These are phyloP conservation scores for Dipteronia dyeriana DNA, from an alignment of 345 rosid genomes.

Conservation along the genomic window DNA sequence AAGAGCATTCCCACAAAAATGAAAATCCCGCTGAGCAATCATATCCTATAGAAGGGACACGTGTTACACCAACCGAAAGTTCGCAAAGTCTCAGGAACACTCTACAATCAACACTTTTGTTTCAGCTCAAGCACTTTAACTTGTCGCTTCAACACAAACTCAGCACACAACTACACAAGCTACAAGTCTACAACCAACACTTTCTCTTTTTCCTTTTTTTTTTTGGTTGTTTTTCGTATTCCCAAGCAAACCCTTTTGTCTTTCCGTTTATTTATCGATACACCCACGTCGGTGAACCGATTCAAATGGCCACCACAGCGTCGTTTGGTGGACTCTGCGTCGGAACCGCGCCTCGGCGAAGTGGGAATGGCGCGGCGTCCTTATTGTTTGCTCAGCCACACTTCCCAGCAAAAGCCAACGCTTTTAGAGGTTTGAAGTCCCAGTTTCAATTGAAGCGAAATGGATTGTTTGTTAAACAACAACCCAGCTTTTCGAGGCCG, in stretches of 20 bases:
- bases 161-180: too few species aligned
- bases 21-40: background rate
- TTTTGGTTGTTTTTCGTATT: slow-evolving; percentile 24
- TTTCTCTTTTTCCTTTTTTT: background rate
- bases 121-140: too few species aligned
- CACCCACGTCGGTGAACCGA: background rate
- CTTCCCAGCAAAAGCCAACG: slow-evolving; percentile 38
- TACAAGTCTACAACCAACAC: too few species aligned
- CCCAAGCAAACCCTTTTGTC: slow-evolving; percentile 16
- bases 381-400: slow-evolving; percentile 34
- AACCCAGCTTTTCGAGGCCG: slow-evolving; percentile 28
- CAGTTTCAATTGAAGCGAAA: slow-evolving; percentile 34
- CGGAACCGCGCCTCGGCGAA: slow-evolving; percentile 9
- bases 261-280: background rate
- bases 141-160: too few species aligned
- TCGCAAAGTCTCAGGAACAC: background rate
- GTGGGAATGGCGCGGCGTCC: slow-evolving; percentile 18
- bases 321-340: slow-evolving; percentile 36
- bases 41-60: background rate
- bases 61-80: background rate
- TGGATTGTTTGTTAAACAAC: slow-evolving; percentile 33
- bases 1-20: too few species aligned
- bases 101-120: background rate
- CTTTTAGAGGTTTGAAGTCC: slow-evolving; percentile 32
- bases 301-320: slow-evolving; percentile 40